phyloP scores from a whole-genome alignment of 2,329 filamentous ascomycete species.

The Neofusicoccum parvum region DNA sequence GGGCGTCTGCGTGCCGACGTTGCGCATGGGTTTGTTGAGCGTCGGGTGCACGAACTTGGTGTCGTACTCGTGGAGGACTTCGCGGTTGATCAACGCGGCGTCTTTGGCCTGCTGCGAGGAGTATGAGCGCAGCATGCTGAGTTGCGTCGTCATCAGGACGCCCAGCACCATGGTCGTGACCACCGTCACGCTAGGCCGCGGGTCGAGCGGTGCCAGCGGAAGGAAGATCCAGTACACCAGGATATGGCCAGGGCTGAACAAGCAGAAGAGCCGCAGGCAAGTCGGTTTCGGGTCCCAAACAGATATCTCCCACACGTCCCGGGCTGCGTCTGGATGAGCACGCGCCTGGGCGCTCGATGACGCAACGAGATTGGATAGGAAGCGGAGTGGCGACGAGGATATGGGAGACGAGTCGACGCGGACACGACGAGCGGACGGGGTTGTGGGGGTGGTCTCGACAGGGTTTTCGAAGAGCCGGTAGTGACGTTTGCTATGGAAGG shows the following conservation, averaged over 20 bases:
- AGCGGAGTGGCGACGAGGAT: constrained; percentile 75
- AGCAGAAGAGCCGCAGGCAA: constrained; percentile 77
- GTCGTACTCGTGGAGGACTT: constrained; percentile 94
- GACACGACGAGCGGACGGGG: constrained; percentile 85
- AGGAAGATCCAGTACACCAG: constrained; percentile 87
- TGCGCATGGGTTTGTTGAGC: constrained; percentile 76
- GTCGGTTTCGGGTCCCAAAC: constrained; percentile 93
- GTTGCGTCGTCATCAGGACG: constrained; percentile 72
- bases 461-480: constrained; percentile 90
- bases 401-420: constrained; percentile 82
- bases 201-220: constrained; percentile 73
- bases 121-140: constrained; percentile 70
- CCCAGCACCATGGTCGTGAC: constrained; percentile 80
- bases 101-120: constrained; percentile 89
- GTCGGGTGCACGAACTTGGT: constrained; percentile 91
- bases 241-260: constrained; percentile 94
- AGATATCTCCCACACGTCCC: constrained; percentile 92
- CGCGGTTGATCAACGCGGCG: constrained; percentile 78
- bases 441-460: constrained; percentile 74
- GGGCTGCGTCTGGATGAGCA: constrained; percentile 76
- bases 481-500: constrained; percentile 76
- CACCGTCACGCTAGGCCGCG: constrained; percentile 81
- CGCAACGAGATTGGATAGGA: constrained; percentile 66
- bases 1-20: constrained; percentile 77
- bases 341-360: constrained; percentile 74